These are phyloP conservation scores for Mortierella sp. DNA, from an alignment of 371 early-diverging fungal species.

Conservation along the genomic window DNA sequence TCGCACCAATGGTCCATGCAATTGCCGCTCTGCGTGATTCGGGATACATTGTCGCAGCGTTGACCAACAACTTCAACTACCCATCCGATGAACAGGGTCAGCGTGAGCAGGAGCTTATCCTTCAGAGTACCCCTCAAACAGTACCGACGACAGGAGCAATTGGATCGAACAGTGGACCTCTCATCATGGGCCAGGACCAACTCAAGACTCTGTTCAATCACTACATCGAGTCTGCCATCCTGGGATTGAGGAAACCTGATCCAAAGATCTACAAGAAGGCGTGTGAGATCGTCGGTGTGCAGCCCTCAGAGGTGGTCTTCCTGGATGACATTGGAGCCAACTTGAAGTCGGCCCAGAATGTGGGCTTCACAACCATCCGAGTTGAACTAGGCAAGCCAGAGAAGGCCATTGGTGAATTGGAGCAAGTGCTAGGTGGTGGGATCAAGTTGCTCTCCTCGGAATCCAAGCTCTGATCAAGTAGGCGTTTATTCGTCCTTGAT, in stretches of 20 bases:
- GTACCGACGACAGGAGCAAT: background rate
- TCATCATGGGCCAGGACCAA: conserved; percentile 42
- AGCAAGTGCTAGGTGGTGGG: conserved; percentile 32
- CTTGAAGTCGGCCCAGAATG: conserved; percentile 67
- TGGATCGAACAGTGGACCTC: conserved; percentile 1
- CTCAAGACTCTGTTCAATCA: conserved; percentile 33
- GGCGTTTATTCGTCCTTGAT: too few species aligned
- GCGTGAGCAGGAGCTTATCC: conserved; percentile 52
- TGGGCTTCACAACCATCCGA: conserved; percentile 73
- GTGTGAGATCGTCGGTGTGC: conserved; percentile 67
- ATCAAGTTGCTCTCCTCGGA: conserved; percentile 18
- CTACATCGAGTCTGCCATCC: conserved; percentile 35
- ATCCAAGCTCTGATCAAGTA: conserved; percentile 16
- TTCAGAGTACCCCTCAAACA: conserved; percentile 57
- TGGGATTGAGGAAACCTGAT: conserved; percentile 72
- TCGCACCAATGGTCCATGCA: conserved; percentile 65
- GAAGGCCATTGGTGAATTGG: conserved; percentile 68
- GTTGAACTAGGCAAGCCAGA: conserved; percentile 67
- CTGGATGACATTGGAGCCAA: conserved; percentile 82
- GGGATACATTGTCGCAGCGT: conserved; percentile 74
- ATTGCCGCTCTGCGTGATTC: conserved; percentile 64
- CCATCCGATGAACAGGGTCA: conserved; percentile 62
- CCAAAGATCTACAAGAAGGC: conserved; percentile 71
- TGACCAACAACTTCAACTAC: conserved; percentile 82
- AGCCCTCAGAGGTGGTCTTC: conserved; percentile 72